Percentiles rank a stretch among this genome's conserved stretches.
These are phyloP conservation scores for Alternaria tenuissima DNA, from an alignment of 2,329 filamentous ascomycete species.

Conservation along the genomic window DNA sequence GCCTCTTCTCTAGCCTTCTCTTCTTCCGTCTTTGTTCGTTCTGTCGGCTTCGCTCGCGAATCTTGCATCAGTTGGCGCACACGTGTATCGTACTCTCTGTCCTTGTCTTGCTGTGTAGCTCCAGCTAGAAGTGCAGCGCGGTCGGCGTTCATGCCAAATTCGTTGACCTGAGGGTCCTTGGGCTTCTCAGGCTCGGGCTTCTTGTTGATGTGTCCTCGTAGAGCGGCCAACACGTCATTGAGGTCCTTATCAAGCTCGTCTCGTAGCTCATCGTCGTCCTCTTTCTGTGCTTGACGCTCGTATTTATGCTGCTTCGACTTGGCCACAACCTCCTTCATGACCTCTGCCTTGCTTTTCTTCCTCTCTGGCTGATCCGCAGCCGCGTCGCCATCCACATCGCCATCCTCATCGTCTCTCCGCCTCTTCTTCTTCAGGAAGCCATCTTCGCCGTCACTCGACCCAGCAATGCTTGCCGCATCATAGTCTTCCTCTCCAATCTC, in stretches of 20 bases:
- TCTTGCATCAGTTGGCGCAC: slow-evolving; percentile 85
- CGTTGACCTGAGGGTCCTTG: slow-evolving; percentile 48
- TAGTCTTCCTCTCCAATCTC: slow-evolving; percentile 72
- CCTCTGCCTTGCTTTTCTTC: slow-evolving; percentile 95
- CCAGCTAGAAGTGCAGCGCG: slow-evolving; percentile 68
- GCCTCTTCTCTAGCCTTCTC: slow-evolving; percentile 72
- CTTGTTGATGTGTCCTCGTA: slow-evolving; percentile 66
- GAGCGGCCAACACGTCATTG: slow-evolving; percentile 74
- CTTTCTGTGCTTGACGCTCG: slow-evolving; percentile 89
- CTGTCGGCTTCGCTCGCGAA: slow-evolving; percentile 81
- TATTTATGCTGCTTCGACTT: slow-evolving; percentile 97
- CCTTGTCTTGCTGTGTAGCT: slow-evolving; percentile 71
- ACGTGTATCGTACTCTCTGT: slow-evolving; percentile 87
- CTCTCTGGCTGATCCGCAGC: slow-evolving; percentile 71
- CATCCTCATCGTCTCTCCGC: slow-evolving; percentile 58
- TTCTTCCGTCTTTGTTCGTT: slow-evolving; percentile 76
- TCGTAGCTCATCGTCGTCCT: slow-evolving; percentile 89
- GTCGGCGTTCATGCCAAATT: slow-evolving; percentile 65
- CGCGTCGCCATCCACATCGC: slow-evolving; percentile 45
- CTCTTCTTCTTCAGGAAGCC: slow-evolving; percentile 54
- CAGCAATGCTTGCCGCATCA: slow-evolving; percentile 74
- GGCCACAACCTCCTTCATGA: slow-evolving; percentile 97
- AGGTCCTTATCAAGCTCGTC: slow-evolving; percentile 86
- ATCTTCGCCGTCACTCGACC: slow-evolving; percentile 52
- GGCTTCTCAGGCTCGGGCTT: slow-evolving; percentile 54